Percentiles rank a stretch among this genome's conserved stretches.
Evolutionary conservation across 768 basidiomycete species (phyloP).

Genomic region (Russula brevipes): DNA sequence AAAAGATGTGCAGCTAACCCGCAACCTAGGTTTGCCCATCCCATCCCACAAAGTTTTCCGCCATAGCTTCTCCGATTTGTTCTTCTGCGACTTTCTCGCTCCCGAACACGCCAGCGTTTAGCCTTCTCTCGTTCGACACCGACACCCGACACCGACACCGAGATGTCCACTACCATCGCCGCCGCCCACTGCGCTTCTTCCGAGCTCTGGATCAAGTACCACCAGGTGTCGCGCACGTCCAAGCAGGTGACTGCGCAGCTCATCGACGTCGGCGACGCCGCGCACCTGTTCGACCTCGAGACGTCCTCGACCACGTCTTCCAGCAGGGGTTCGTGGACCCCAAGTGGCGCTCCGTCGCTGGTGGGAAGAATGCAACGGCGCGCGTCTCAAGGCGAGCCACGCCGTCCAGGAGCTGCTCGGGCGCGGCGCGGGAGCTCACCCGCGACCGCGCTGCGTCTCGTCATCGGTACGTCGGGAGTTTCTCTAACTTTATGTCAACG

Average conservation of each 20-base stretch:
- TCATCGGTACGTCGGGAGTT: slow-evolving; percentile 37
- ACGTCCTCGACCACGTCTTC: slow-evolving; percentile 44
- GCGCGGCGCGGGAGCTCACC: slow-evolving; percentile 41
- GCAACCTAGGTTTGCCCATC: too few species aligned
- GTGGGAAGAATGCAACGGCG: slow-evolving; percentile 42
- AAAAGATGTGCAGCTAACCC: neutral
- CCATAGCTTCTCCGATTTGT: neutral
- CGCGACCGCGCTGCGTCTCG: slow-evolving; percentile 42
- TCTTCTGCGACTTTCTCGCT: neutral
- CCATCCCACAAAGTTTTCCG: neutral
- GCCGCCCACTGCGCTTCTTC: slow-evolving; percentile 3
- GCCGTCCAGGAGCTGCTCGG: slow-evolving; percentile 35
- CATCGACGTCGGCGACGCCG: slow-evolving; percentile 42
- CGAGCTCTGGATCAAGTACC: slow-evolving; percentile 48
- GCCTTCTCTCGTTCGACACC: slow-evolving; percentile 2
- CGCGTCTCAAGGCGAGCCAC: slow-evolving; percentile 35
- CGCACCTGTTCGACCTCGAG: slow-evolving; percentile 41
- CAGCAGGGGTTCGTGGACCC: slow-evolving; percentile 44
- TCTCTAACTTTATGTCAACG: neutral
- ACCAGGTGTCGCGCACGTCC: slow-evolving; percentile 41
- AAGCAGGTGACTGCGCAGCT: slow-evolving; percentile 43
- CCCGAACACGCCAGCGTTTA: neutral
- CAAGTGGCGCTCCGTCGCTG: slow-evolving; percentile 40
- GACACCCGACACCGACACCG: neutral
- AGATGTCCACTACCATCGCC: neutral